phyloP scores from a whole-genome alignment of 192 early-diverging fungal species.

The Podila clonocystis region DNA sequence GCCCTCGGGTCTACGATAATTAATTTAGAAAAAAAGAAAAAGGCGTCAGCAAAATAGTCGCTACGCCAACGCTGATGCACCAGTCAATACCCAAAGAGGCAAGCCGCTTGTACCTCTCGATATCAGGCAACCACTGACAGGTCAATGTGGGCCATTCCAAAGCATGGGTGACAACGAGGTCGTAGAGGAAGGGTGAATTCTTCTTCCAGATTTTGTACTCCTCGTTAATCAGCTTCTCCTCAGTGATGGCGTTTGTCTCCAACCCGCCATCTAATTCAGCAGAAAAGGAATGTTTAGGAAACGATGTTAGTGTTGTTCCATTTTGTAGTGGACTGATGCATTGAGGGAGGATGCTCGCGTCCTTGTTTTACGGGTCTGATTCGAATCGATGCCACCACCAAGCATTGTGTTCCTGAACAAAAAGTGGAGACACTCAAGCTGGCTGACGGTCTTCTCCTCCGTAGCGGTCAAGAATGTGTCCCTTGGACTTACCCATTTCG shows the following conservation, averaged over 20 bases:
- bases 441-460: no score
- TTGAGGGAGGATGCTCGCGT: no score
- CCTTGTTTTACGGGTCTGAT: no score
- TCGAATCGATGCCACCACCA: no score
- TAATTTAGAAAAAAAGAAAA: background rate
- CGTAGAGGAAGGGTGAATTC: conserved; percentile 99
- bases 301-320: background rate
- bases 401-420: background rate
- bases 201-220: conserved; percentile 99
- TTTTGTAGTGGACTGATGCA: background rate
- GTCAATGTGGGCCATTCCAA: conserved; percentile 99
- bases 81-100: background rate
- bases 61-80: background rate
- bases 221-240: conserved; percentile 93
- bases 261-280: conserved; percentile 36
- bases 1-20: conserved; percentile 75
- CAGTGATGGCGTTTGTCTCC: conserved; percentile 51
- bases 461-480: no score
- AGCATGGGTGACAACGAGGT: conserved; percentile 97
- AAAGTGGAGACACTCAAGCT: background rate
- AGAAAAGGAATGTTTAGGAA: background rate
- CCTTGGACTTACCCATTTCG: conserved; percentile 45
- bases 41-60: background rate
- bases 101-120: conserved; percentile 71
- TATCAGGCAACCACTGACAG: conserved; percentile 96